A percentile compares a stretch with the other conserved stretches of the same genome.
These are phyloP conservation scores for Candida frijolesensis DNA, from an alignment of 1,139 yeast species.

Conservation along the genomic window DNA sequence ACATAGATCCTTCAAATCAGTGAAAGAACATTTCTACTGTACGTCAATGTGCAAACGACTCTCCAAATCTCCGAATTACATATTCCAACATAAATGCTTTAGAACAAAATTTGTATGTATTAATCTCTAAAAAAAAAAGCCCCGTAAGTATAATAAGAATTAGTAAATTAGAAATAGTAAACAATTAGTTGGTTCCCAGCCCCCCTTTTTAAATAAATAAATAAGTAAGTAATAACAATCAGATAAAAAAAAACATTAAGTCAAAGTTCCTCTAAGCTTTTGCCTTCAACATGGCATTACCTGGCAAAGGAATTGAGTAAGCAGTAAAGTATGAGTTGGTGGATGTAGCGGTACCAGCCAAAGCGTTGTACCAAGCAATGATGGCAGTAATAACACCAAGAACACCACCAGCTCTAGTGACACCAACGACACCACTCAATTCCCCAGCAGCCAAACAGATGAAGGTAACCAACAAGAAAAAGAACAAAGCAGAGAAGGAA, in stretches of 20 bases:
- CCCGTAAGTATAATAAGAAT: slow-evolving; percentile 1
- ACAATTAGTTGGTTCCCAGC: slow-evolving; percentile 6
- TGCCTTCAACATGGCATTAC: slow-evolving; percentile 6
- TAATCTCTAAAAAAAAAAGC: neutral
- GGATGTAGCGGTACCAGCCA: slow-evolving; percentile 32
- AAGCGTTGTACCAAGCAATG: slow-evolving; percentile 60
- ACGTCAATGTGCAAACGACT: too few relatives aligned
- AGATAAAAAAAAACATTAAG: neutral
- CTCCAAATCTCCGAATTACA: neutral
- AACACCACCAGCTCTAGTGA: slow-evolving; percentile 71
- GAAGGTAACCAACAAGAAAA: slow-evolving; percentile 56
- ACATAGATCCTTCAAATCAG: too few relatives aligned
- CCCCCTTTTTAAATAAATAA: neutral
- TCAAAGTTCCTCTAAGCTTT: neutral
- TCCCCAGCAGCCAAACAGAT: slow-evolving; percentile 58
- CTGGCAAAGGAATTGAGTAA: slow-evolving; percentile 37
- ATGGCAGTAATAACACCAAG: slow-evolving; percentile 62
- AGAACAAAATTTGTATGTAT: neutral
- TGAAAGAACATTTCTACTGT: too few relatives aligned
- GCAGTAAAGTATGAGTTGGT: slow-evolving; percentile 33
- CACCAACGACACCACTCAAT: slow-evolving; percentile 47
- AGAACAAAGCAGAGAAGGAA: slow-evolving; percentile 58
- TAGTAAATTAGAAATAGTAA: neutral
- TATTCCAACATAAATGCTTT: neutral
- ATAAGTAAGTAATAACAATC: slow-evolving; percentile 2